A percentile compares a stretch with the other conserved stretches of the same genome.
phyloP scores from a whole-genome alignment of 2,329 filamentous ascomycete species.

The Zelopaecilomyces penicillatus region DNA sequence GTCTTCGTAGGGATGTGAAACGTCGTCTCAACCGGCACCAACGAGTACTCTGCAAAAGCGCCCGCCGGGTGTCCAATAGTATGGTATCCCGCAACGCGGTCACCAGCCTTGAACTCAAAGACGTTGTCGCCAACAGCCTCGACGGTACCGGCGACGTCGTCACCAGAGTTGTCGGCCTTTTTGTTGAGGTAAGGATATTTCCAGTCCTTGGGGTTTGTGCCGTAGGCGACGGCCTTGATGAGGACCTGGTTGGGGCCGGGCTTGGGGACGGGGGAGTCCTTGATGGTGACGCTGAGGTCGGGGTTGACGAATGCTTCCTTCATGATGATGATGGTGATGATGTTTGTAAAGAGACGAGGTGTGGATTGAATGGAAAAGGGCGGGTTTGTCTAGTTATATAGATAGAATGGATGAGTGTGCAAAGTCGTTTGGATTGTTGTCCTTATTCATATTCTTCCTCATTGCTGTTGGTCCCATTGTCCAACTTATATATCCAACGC shows the following conservation, averaged over 20 bases:
- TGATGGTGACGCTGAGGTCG: slow-evolving; percentile 1
- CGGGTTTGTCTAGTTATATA: too few species aligned
- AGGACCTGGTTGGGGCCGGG: slow-evolving; percentile 13
- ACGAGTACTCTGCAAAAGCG: slow-evolving; percentile 50
- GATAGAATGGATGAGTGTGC: too few species aligned
- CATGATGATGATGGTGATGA: neutral
- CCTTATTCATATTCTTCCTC: too few species aligned
- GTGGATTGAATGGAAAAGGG: too few species aligned
- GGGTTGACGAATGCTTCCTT: slow-evolving; percentile 3
- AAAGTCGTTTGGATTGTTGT: too few species aligned
- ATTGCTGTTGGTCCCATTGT: too few species aligned
- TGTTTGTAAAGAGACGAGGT: too few species aligned
- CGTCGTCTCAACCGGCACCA: slow-evolving; percentile 46
- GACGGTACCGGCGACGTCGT: slow-evolving; percentile 18
- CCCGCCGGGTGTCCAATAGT: slow-evolving; percentile 43
- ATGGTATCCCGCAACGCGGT: slow-evolving; percentile 38
- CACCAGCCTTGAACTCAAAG: slow-evolving; percentile 21
- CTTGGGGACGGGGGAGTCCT: slow-evolving; percentile 1
- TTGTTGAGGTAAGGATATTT: slow-evolving; percentile 4
- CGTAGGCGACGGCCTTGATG: slow-evolving; percentile 12
- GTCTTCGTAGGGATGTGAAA: slow-evolving; percentile 41
- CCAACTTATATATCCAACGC: too few species aligned
- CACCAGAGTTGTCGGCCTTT: slow-evolving; percentile 11
- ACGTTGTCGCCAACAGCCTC: slow-evolving; percentile 13
- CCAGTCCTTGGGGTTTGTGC: slow-evolving; percentile 19